Evolutionary conservation across 176 grass and related monocot species (phyloP).

Genomic region (Eleusine indica): DNA sequence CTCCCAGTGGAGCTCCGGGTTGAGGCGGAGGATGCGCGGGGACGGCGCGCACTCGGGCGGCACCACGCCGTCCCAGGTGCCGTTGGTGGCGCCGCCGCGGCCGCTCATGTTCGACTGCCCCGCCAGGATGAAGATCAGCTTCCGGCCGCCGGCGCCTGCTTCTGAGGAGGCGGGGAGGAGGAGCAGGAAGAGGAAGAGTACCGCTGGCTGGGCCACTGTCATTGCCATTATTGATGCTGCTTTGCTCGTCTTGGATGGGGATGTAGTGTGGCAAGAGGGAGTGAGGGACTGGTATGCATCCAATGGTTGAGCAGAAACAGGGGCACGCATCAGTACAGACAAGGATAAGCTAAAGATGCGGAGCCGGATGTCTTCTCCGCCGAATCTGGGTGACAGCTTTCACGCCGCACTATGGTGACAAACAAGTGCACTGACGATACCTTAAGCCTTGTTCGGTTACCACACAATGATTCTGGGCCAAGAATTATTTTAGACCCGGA

Average conservation of each 20-base stretch:
- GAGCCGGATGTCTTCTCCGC: too few relatives aligned
- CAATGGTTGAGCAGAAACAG: too few relatives aligned
- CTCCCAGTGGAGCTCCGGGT: constrained; percentile 50
- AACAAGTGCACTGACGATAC: too few relatives aligned
- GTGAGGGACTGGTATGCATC: too few relatives aligned
- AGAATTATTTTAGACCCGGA: too few relatives aligned
- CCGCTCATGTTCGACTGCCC: constrained; percentile 88
- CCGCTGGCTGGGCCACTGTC: not conserved
- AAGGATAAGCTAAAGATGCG: too few relatives aligned
- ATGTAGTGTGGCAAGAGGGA: too few relatives aligned
- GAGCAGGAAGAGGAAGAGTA: not conserved
- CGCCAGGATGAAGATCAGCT: constrained; percentile 58
- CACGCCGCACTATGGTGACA: too few relatives aligned
- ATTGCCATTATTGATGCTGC: not conserved
- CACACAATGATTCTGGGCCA: too few relatives aligned
- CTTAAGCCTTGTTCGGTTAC: too few relatives aligned
- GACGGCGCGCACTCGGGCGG: constrained; percentile 51
- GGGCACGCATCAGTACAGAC: too few relatives aligned
- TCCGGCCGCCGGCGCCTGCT: not conserved
- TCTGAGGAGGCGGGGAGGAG: not conserved
- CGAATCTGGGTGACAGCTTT: too few relatives aligned
- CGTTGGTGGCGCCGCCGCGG: constrained; percentile 52
- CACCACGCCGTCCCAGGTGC: constrained; percentile 57
- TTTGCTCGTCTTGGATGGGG: not conserved
- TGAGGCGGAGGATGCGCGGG: constrained; percentile 49